These are phyloP conservation scores for Chlorella sp. DNA, from an alignment of 139 green algal species.

Conservation along the genomic window DNA sequence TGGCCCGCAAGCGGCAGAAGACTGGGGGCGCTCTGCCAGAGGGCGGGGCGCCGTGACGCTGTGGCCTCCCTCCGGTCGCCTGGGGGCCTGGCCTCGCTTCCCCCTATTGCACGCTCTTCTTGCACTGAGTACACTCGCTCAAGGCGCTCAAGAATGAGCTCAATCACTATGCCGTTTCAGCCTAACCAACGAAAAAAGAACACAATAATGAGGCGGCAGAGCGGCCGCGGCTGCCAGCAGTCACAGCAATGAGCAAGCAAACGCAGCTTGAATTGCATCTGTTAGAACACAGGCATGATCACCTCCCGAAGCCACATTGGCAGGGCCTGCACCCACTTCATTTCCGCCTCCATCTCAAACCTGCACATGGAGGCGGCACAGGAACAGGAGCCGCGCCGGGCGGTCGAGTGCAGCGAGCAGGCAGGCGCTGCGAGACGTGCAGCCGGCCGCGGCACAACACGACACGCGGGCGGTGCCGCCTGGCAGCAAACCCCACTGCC, in stretches of 20 bases:
- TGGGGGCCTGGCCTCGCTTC: too few species aligned
- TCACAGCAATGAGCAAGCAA: not conserved
- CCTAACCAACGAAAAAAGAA: not conserved
- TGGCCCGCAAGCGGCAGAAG: constrained; percentile 69
- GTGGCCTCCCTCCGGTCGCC: too few species aligned
- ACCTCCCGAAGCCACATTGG: constrained; percentile 8
- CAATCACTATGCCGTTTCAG: not conserved
- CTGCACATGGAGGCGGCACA: constrained; percentile 2
- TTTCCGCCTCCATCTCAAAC: constrained; percentile 32
- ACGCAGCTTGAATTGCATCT: not conserved
- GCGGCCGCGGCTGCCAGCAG: not conserved
- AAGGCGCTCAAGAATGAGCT: too few species aligned
- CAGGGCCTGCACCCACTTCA: constrained; percentile 22
- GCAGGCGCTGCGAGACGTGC: too few species aligned
- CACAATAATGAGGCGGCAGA: not conserved
- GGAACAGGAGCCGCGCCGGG: not conserved
- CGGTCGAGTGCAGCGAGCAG: not conserved
- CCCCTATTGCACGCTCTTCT: too few species aligned
- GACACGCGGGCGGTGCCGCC: not conserved
- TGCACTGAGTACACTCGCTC: too few species aligned
- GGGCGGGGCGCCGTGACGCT: too few species aligned
- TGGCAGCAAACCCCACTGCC: not conserved
- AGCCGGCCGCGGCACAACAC: too few species aligned
- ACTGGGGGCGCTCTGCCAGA: too few species aligned
- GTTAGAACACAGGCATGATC: constrained; percentile 21